A percentile compares a stretch with the other conserved stretches of the same genome.
phyloP scores from a whole-genome alignment of 305 asterid genomes.

The Fraxinus platypoda region DNA sequence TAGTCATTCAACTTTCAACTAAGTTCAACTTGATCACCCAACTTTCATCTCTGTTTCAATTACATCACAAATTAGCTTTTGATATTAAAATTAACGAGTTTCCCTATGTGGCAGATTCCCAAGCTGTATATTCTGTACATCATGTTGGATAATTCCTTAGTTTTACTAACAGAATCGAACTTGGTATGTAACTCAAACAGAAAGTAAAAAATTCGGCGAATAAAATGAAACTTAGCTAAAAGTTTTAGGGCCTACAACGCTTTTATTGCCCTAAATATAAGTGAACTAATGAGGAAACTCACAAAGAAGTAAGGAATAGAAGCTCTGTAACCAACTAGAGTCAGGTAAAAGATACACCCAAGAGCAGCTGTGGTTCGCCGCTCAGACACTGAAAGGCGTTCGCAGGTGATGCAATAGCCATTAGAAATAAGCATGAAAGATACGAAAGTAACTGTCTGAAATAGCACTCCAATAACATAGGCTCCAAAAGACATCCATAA shows the following conservation, averaged over 20 bases:
- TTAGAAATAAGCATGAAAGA: conserved; percentile 74
- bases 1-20: background rate
- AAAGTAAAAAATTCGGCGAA: background rate
- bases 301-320: conserved; percentile 82
- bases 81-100: background rate
- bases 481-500: conserved; percentile 93
- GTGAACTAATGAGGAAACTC: conserved; percentile 30
- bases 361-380: conserved; percentile 63
- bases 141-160: background rate
- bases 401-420: conserved; percentile 82
- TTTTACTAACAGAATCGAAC: background rate
- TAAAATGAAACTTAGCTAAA: background rate
- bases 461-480: conserved; percentile 68
- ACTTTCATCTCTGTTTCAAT: background rate
- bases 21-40: background rate
- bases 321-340: conserved; percentile 82
- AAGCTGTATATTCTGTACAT: background rate
- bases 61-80: background rate
- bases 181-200: background rate
- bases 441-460: conserved; percentile 60
- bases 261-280: background rate
- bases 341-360: conserved; percentile 67
- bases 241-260: background rate
- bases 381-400: conserved; percentile 65
- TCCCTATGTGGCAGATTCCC: background rate